Percentiles rank a stretch among this genome's conserved stretches.
Evolutionary conservation across 1,139 yeast genomes (phyloP).

Genomic region (Tardiomyces digboiensis): DNA sequence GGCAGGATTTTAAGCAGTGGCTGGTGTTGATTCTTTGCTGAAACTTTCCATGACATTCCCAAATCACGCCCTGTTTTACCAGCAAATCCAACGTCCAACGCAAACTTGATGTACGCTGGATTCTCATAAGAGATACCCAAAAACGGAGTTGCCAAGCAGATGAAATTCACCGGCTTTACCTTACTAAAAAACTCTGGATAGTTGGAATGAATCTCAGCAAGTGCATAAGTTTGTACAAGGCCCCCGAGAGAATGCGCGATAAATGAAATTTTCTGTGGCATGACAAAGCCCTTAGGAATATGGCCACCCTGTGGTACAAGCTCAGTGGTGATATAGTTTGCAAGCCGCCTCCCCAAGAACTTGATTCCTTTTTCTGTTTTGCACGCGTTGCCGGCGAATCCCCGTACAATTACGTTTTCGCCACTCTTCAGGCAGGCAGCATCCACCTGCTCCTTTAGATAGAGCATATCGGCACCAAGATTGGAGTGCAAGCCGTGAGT

Average conservation of each 20-base stretch:
- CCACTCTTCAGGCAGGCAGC: constrained; percentile 34
- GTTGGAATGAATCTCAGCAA: constrained; percentile 65
- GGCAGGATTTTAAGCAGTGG: constrained; percentile 74
- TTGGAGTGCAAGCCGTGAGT: constrained; percentile 95
- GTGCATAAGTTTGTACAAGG: constrained; percentile 78
- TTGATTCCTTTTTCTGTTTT: constrained; percentile 87
- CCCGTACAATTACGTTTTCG: constrained; percentile 66
- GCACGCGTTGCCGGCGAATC: constrained; percentile 76
- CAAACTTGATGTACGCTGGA: constrained; percentile 78
- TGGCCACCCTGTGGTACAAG: constrained; percentile 29
- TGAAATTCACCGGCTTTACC: constrained; percentile 69
- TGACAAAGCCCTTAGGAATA: constrained; percentile 5
- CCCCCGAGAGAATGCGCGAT: constrained; percentile 95
- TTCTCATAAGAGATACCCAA: constrained; percentile 82
- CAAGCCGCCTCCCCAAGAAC: constrained; percentile 75
- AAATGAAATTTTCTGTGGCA: constrained; percentile 55
- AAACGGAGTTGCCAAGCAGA: constrained; percentile 81
- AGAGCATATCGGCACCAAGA: constrained; percentile 80
- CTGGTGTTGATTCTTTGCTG: constrained; percentile 20
- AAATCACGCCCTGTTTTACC: constrained; percentile 94
- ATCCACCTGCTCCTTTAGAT: constrained; percentile 75
- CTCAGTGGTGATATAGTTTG: constrained; percentile 60
- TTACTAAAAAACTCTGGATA: constrained; percentile 63
- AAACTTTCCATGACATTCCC: constrained; percentile 44
- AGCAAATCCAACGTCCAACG: constrained; percentile 78